Percentiles rank a stretch among this genome's conserved stretches.
Conservation (phyloP, 371 early-diverging fungal species). For the Rhizopus sp. region DNA sequence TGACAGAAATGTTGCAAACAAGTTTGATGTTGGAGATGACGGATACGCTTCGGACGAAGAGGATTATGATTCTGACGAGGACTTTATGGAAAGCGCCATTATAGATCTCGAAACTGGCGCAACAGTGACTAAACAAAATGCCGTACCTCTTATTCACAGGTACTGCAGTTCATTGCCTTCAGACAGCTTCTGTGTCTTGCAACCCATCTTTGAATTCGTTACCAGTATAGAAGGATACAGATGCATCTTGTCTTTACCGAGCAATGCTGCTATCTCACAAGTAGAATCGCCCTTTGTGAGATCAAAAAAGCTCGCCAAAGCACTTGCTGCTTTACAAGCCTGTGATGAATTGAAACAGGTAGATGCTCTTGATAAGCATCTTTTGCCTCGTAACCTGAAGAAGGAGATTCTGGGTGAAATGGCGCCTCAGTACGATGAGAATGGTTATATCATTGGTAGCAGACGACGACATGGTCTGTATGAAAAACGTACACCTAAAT, state of each 20-base stretch:
- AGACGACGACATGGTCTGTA: constrained; percentile 41
- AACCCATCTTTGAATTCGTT: constrained; percentile 50
- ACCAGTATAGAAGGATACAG: constrained; percentile 35
- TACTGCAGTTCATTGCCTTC: constrained; percentile 67
- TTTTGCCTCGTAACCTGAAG: constrained; percentile 56
- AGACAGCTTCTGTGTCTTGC: constrained; percentile 53
- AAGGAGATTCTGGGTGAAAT: constrained; percentile 47
- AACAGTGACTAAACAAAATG: constrained; percentile 60
- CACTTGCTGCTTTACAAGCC: constrained; percentile 71
- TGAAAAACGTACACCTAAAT: constrained; percentile 41
- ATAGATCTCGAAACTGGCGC: constrained; percentile 65
- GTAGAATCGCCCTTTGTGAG: constrained; percentile 57
- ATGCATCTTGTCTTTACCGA: constrained; percentile 63
- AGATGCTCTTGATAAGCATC: constrained; percentile 74
- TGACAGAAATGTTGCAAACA: constrained; percentile 43
- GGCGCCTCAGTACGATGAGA: constrained; percentile 42
- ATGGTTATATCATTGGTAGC: constrained; percentile 53
- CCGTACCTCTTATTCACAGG: constrained; percentile 60
- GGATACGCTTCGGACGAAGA: constrained; percentile 29
- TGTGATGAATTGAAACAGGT: constrained; percentile 64
- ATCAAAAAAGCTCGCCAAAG: constrained; percentile 70
- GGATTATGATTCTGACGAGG: constrained; percentile 35
- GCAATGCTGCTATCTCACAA: constrained; percentile 63
- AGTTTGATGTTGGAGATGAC: constrained; percentile 12
- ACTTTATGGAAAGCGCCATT: constrained; percentile 36